Base-by-base conservation (phyloP, 257 asterid genomes). In the Ocimum tenuiflorum region DNA sequence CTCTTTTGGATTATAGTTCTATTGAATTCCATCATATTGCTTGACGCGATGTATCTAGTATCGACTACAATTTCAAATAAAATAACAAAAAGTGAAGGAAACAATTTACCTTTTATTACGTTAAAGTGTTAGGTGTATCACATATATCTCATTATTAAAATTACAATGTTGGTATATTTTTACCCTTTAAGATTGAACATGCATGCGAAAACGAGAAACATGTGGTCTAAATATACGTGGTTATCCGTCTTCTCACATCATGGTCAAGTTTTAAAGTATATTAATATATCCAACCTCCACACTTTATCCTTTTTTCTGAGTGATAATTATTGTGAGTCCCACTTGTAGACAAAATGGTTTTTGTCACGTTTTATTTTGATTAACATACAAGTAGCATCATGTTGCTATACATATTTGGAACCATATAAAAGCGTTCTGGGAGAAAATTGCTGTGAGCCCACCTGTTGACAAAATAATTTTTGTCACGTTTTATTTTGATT, bases 151-250 rank as follows among this genome's bases (percentile, higher is more conserved):
- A 6, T 3, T n/a, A 49, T 6, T 1, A 53, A 14, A 13, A 39
- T 5, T 1, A 24, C 31, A 50, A 20, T n/a, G 56, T 10, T 6
- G 55, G 55, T 2, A 10, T 8, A 4, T 24, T 24, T 24, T 1
- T 1, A 24, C 29, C 19, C 3, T 29, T 2, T 17, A 8, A 12
- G 64, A 19, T 17, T 56, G 24, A 18, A 13, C 17, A 41, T 3
- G 7, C 10, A 17, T 7, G 0, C 0, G 1, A 7, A 8, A 33
- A 33, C 67, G 51, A 57, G 67, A 33, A 68, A 68, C 59, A 56
- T 56, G 73, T 68, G 67, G 23, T 56, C 24, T 19, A 50, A 55
- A 39, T 27, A 41, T 39, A 41, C 27, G 41, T 23, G 58, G 63
- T 10, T 3, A n/a, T 18, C 36, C 15, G n/a, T 17, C 48, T 14